Conservation (phyloP, 768 basidiomycete species). For the Fistulinella prunicolor region DNA sequence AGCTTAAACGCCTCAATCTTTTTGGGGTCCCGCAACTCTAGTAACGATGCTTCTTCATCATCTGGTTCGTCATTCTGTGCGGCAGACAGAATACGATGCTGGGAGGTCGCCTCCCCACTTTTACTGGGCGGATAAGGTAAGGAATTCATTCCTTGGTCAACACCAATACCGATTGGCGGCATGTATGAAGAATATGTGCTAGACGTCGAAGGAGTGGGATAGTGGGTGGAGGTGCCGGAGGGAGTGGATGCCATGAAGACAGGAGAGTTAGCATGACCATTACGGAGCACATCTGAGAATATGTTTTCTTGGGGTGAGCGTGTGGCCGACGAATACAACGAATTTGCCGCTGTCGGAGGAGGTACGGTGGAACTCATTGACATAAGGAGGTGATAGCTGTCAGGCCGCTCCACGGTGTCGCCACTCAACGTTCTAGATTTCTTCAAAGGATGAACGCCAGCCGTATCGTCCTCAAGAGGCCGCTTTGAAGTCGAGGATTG, state of each 20-base stretch:
- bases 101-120: constrained; percentile 19
- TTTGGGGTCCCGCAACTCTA: constrained; percentile 53
- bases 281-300: constrained; percentile 61
- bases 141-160: constrained; percentile 52
- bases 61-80: constrained; percentile 42
- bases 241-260: constrained; percentile 56
- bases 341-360: constrained; percentile 31
- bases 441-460: constrained; percentile 41
- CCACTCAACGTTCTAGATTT: constrained; percentile 42
- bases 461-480: constrained; percentile 30
- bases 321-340: constrained; percentile 44
- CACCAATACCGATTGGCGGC: constrained; percentile 52
- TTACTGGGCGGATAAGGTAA: constrained; percentile 46
- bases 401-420: constrained; percentile 38
- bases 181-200: constrained; percentile 46
- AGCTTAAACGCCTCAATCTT: constrained; percentile 79
- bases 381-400: constrained; percentile 54
- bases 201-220: constrained; percentile 37
- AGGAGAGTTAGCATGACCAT: constrained; percentile 48
- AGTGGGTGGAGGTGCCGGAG: constrained; percentile 40
- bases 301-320: constrained; percentile 49
- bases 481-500: constrained; percentile 21
- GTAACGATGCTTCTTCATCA: constrained; percentile 47
- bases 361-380: constrained; percentile 46
- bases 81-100: constrained; percentile 24